Conservation (phyloP, 345 rosid genomes). For the Isatis tinctoria region DNA sequence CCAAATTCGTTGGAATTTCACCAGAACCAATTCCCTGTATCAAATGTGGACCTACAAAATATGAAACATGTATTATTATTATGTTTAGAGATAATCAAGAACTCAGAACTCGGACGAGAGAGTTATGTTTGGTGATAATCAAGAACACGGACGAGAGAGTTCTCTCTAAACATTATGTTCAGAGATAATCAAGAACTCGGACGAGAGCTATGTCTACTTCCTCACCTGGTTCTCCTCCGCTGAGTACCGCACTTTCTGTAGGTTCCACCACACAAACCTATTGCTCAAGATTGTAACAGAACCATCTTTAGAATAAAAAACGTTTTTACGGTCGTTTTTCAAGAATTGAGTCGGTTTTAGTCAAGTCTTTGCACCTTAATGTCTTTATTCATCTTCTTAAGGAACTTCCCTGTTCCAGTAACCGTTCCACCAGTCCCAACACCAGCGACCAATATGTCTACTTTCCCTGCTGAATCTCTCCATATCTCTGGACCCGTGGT, state of each 20-base stretch:
- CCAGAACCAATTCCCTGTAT: conserved; percentile 84
- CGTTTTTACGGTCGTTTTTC: background rate
- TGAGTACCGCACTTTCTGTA: conserved; percentile 31
- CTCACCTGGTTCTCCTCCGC: conserved; percentile 32
- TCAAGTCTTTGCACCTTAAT: conserved; percentile 40
- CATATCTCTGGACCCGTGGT: conserved; percentile 78
- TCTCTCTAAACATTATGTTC: too few relatives aligned
- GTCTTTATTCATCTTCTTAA: conserved; percentile 55
- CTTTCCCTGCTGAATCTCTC: conserved; percentile 49
- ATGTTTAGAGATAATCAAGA: background rate
- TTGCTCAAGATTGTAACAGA: background rate
- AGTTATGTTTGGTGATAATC: background rate
- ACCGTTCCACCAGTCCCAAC: conserved; percentile 67
- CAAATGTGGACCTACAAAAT: conserved; percentile 39
- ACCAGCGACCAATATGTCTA: conserved; percentile 50
- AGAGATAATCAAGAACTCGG: background rate
- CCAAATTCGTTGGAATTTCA: conserved; percentile 73
- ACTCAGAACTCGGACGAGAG: background rate
- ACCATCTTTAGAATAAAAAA: background rate
- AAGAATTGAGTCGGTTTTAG: background rate
- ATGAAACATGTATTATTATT: background rate
- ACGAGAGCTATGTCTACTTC: background rate
- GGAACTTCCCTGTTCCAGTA: conserved; percentile 59
- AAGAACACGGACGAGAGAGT: background rate
- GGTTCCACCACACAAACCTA: conserved; percentile 37